Evolutionary conservation across 2,329 filamentous ascomycete genomes (phyloP).

Genomic region (Diaporthe aspalathi): DNA sequence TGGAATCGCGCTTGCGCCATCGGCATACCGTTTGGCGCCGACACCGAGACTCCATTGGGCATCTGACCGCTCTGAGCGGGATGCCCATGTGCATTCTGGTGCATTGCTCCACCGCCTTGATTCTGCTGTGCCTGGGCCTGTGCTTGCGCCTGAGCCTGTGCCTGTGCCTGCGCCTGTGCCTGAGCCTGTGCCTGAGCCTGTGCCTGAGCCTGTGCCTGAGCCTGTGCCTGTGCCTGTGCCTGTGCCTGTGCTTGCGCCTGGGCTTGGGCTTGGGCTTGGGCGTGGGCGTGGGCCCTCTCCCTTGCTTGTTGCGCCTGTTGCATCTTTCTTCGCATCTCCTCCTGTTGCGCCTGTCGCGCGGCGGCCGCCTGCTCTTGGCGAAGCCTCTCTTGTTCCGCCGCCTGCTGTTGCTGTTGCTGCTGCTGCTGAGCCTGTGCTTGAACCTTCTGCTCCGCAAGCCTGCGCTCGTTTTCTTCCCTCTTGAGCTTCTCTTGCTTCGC

Average conservation of each 20-base stretch:
- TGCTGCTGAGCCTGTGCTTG: conserved; percentile 60
- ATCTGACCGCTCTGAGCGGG: conserved; percentile 56
- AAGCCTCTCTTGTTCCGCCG: conserved; percentile 53
- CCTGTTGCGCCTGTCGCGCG: conserved; percentile 45
- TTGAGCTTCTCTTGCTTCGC: conserved; percentile 80
- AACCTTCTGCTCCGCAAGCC: conserved; percentile 60
- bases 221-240: conserved; percentile 48
- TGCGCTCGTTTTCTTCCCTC: conserved; percentile 69
- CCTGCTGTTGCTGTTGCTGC: conserved; percentile 55
- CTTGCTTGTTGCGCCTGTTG: conserved; percentile 48
- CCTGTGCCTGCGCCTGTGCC: conserved; percentile 45
- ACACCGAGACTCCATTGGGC: conserved; percentile 53
- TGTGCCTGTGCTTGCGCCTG: conserved; percentile 42
- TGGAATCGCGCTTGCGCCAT: conserved; percentile 60
- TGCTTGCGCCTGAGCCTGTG: conserved; percentile 43
- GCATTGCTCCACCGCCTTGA: conserved; percentile 50
- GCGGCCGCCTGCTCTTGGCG: conserved; percentile 51
- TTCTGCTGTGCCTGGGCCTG: conserved; percentile 46
- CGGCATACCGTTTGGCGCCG: conserved; percentile 48
- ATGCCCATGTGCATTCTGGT: conserved; percentile 57
- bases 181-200: too few species aligned
- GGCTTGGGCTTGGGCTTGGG: conserved; percentile 51
- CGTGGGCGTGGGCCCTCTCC: conserved; percentile 47
- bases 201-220: conserved; percentile 46
- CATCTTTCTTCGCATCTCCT: conserved; percentile 51